These are phyloP conservation scores for Auricularia sp. DNA, from an alignment of 768 basidiomycete species.

Conservation along the genomic window DNA sequence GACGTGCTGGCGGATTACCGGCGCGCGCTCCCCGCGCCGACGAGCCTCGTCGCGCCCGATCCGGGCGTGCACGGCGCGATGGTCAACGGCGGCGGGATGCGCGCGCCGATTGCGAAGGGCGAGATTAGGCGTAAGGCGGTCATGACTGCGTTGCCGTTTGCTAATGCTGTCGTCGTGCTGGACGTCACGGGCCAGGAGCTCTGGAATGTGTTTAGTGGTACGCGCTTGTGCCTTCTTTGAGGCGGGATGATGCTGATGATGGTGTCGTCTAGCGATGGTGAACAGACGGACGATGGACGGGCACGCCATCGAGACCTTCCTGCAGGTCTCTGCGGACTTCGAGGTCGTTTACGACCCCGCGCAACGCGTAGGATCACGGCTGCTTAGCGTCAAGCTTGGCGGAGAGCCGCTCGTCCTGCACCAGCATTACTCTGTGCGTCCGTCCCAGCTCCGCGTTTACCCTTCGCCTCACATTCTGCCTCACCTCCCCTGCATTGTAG, in stretches of 20 bases:
- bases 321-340: conserved; percentile 32
- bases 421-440: conserved; percentile 14
- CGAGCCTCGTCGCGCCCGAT: conserved; percentile 10
- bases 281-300: conserved; percentile 21
- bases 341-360: conserved; percentile 16
- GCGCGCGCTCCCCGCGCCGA: background rate
- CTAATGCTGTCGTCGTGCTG: conserved; percentile 31
- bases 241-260: background rate
- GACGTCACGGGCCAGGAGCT: conserved; percentile 32
- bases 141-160: conserved; percentile 35
- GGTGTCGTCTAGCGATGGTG: conserved; percentile 3
- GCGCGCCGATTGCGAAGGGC: conserved; percentile 30
- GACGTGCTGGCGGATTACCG: conserved; percentile 32
- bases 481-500: background rate
- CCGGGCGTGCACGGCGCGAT: conserved; percentile 24
- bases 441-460: background rate
- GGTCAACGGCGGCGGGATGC: conserved; percentile 35
- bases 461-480: conserved; percentile 3
- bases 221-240: conserved; percentile 13
- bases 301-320: conserved; percentile 28
- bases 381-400: conserved; percentile 16
- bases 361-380: conserved; percentile 11
- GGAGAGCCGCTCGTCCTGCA: conserved; percentile 10
- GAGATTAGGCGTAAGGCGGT: conserved; percentile 31
- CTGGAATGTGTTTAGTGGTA: conserved; percentile 35